Evolutionary conservation across 192 early-diverging fungal species (phyloP).

Genomic region (Chytriomyces hyalinus): DNA sequence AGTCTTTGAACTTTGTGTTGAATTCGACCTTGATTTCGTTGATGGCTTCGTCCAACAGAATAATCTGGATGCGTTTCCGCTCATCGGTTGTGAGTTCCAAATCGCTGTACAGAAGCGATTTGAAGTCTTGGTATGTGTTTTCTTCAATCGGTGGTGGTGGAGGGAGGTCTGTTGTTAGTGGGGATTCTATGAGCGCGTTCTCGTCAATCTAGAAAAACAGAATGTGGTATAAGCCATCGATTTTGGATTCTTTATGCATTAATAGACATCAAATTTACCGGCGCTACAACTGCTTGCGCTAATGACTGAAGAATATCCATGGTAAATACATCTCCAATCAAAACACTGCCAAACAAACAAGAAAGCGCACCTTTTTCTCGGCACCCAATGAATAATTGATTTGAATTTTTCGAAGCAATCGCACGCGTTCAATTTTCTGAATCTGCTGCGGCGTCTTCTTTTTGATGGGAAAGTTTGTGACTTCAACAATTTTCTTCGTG

Average conservation of each 20-base stretch:
- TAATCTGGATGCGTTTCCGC: conserved; percentile 53
- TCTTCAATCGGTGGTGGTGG: not conserved
- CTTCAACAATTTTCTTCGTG: conserved; percentile 40
- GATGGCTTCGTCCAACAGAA: conserved; percentile 50
- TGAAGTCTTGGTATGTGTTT: conserved; percentile 14
- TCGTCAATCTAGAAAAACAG: not conserved
- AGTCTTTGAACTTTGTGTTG: conserved; percentile 56
- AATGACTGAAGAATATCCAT: too few species aligned
- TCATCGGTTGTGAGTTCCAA: conserved; percentile 62
- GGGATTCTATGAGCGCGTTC: not conserved
- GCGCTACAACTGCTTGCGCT: too few species aligned
- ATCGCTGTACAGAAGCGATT: conserved; percentile 49
- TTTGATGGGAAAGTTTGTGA: conserved; percentile 57
- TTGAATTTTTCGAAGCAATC: conserved; percentile 46
- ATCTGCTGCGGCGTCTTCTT: conserved; percentile 40
- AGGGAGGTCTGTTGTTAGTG: not conserved
- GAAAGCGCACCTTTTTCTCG: not conserved
- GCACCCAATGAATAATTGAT: conserved; percentile 11
- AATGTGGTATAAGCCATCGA: not conserved
- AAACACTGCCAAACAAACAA: too few species aligned
- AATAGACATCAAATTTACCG: too few species aligned
- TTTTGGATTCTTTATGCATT: too few species aligned
- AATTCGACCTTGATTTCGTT: conserved; percentile 59
- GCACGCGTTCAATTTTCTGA: conserved; percentile 39
- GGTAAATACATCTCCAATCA: too few species aligned